A percentile compares a stretch with the other conserved stretches of the same genome.
Evolutionary conservation across 2,329 filamentous ascomycete species (phyloP).

Genomic region (Fusarium chlamydosporum): DNA sequence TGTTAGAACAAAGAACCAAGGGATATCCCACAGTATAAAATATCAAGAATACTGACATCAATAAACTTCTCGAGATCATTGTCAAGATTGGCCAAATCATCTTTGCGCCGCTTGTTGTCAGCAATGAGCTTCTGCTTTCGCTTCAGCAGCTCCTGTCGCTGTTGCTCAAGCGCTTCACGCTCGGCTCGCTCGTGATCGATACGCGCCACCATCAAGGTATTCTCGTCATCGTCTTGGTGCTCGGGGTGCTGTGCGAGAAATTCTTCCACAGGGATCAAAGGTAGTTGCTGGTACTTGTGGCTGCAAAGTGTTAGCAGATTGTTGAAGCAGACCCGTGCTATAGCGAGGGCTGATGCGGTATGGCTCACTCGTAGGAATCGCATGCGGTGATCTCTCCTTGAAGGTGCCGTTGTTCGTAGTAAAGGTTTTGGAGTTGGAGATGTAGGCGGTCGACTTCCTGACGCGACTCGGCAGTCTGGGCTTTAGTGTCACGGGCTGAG

Average conservation of each 20-base stretch:
- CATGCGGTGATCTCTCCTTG: slow-evolving; percentile 91
- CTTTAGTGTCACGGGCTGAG: slow-evolving; percentile 86
- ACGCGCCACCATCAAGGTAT: slow-evolving; percentile 87
- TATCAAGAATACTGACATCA: slow-evolving; percentile 71
- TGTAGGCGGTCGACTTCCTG: slow-evolving; percentile 94
- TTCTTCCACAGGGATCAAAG: slow-evolving; percentile 85
- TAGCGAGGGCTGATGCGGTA: neutral
- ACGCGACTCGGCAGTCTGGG: slow-evolving; percentile 85
- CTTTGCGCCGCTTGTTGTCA: slow-evolving; percentile 91
- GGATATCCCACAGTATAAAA: neutral
- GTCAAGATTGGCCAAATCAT: slow-evolving; percentile 91
- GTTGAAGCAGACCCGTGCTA: neutral
- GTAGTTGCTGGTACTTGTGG: slow-evolving; percentile 89
- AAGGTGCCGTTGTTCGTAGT: slow-evolving; percentile 94
- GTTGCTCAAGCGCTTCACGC: slow-evolving; percentile 86
- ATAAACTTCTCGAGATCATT: slow-evolving; percentile 95
- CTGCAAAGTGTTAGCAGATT: slow-evolving; percentile 59
- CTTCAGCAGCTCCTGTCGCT: slow-evolving; percentile 81
- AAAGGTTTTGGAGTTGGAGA: slow-evolving; percentile 93
- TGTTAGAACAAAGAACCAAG: slow-evolving; percentile 35
- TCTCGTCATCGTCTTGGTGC: slow-evolving; percentile 78
- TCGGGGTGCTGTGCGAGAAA: slow-evolving; percentile 85
- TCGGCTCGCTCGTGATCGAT: slow-evolving; percentile 92
- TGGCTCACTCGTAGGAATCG: slow-evolving; percentile 87
- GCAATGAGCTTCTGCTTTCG: slow-evolving; percentile 73